Base-by-base conservation (phyloP, 306 rosid species). In the Trifolium repens region DNA sequence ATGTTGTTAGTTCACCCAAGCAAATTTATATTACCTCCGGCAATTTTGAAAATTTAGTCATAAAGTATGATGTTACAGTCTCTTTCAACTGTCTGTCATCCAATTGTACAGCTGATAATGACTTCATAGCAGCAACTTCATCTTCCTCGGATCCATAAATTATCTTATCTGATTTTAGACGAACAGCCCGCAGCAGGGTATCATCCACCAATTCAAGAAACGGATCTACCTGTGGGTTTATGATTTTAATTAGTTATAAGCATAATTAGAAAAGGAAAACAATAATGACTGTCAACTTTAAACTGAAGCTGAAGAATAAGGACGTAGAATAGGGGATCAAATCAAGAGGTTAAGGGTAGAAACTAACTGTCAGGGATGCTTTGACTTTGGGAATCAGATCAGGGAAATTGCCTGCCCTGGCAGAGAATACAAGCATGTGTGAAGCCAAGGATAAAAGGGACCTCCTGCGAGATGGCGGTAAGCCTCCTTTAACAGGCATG, bases 361-460 rank as follows among this genome's bases (percentile, higher is more conserved):
- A 53, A 79, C 76, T 84, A 67, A 92, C 99, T 75, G 87, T 82
- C 83, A 90, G 80, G 58, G 90, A 80, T 78, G 89, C 92, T 80
- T 90, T 90, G 44, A 94, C 81, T 65, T 87, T 68, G 54, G 93
- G 90, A 90, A 90, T 83, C 49, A 94, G 85, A 75, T 86, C 93
- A 53, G 84, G 84, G 62, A 92, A 79, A 85, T 78, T 76, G 78
- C 91, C 93, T 9, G 87, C 91, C 86, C 85, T 82, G 81, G 96
- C 93, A 68, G 96, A 84, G 89, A 87, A 87, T 66, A 91, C 75
- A 69, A 94, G 96, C 99, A 94, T 94, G 84, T 80, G 89, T 0
- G 96, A 89, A 9, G 93, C 96, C 87, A 94, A 79, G 71, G 96
- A 86, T 79, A 89, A 92, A 70, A 94, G 96, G 76, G 96, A 92